A percentile compares a stretch with the other conserved stretches of the same genome.
Conservation (phyloP, 108 stramenopile genomes). For the Nitzschia sp. region DNA sequence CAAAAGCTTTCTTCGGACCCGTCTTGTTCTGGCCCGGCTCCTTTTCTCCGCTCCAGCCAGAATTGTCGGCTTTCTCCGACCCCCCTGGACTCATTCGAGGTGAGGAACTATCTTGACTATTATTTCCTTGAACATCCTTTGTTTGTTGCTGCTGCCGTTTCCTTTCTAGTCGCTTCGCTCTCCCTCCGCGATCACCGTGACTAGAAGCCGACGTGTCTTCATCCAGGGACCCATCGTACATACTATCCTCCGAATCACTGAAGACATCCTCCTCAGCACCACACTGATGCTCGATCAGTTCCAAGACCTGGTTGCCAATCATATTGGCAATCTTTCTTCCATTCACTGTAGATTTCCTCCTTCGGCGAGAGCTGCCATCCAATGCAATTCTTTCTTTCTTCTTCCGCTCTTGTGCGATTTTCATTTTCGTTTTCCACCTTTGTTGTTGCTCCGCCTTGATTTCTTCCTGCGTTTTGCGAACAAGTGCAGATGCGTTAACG, state of each 20-base stretch:
- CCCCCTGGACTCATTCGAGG: neutral
- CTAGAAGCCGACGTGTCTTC: neutral
- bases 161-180: neutral
- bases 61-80: neutral
- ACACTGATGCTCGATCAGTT: conserved; percentile 8
- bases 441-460: conserved; percentile 26
- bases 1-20: too few species aligned
- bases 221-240: neutral
- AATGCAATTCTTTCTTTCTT: neutral
- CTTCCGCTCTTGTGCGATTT: conserved; percentile 22
- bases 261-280: conserved; percentile 5
- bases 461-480: conserved; percentile 10
- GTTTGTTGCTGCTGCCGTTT: neutral
- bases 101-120: neutral
- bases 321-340: neutral
- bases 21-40: neutral
- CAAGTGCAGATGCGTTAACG: neutral
- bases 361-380: too few species aligned
- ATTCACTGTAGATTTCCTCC: too few species aligned
- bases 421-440: conserved; percentile 34
- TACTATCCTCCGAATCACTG: neutral
- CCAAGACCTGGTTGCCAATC: neutral
- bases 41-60: neutral
- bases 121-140: neutral
- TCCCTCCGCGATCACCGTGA: neutral